A percentile compares a stretch with the other conserved stretches of the same genome.
Evolutionary conservation across 495 filamentous ascomycete species (phyloP).

Genomic region (Parathielavia appendiculata): DNA sequence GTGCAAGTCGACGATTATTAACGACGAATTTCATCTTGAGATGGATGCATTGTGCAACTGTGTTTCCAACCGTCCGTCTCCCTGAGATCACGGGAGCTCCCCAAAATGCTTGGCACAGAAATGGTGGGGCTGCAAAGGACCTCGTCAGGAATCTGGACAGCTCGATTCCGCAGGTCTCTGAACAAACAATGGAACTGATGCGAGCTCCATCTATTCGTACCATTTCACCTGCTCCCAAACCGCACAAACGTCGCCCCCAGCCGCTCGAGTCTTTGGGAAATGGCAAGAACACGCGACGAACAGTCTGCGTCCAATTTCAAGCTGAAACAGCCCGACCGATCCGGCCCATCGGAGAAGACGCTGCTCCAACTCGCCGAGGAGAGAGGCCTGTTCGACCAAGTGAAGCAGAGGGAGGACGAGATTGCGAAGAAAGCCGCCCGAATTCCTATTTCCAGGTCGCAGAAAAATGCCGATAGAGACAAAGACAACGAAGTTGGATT

Average conservation of each 20-base stretch:
- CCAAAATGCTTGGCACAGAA: too few species aligned
- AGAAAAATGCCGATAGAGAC: conserved; percentile 21
- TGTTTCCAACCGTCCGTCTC: too few species aligned
- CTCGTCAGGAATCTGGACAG: too few species aligned
- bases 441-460: conserved; percentile 26
- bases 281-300: conserved; percentile 47
- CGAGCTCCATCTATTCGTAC: background rate
- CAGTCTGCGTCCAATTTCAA: conserved; percentile 48
- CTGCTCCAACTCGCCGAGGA: conserved; percentile 61
- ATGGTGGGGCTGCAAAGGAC: too few species aligned
- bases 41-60: too few species aligned
- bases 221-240: background rate
- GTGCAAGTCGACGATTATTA: too few species aligned
- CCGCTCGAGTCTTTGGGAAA: conserved; percentile 10
- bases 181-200: too few species aligned
- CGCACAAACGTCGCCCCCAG: background rate
- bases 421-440: conserved; percentile 27
- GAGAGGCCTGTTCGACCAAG: conserved; percentile 47
- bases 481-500: conserved; percentile 28
- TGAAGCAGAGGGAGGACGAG: conserved; percentile 26
- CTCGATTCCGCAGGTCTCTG: too few species aligned
- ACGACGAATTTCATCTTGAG: too few species aligned
- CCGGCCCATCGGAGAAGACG: conserved; percentile 50
- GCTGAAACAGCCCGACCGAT: conserved; percentile 56
- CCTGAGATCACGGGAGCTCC: too few species aligned